Conservation (phyloP, 176 grass and related monocot genomes). For the Aegilops longissima region DNA sequence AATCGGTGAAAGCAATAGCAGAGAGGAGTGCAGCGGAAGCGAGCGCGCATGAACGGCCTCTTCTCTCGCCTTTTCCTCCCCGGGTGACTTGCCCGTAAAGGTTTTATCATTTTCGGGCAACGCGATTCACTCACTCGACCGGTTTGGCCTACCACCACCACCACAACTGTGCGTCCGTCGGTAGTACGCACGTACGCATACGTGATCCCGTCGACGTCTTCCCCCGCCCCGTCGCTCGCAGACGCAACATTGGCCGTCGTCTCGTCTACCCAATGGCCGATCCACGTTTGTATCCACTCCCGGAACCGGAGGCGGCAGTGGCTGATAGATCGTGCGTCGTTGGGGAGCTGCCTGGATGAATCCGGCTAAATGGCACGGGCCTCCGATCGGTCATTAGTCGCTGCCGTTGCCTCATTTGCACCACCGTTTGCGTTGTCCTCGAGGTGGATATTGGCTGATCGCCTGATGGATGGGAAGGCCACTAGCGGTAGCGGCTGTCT, state of each 20-base stretch:
- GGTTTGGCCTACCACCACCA: slow-evolving; percentile 20
- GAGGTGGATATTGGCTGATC: neutral
- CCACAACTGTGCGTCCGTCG: neutral
- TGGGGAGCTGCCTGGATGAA: neutral
- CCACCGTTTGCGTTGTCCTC: neutral
- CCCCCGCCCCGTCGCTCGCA: neutral
- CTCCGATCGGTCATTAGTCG: neutral
- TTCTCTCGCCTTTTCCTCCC: slow-evolving; percentile 6
- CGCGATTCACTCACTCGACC: neutral
- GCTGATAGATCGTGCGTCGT: neutral
- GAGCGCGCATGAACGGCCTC: neutral
- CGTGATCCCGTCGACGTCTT: neutral
- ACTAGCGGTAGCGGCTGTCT: neutral
- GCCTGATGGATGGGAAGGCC: neutral
- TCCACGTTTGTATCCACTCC: neutral
- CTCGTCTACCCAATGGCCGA: neutral
- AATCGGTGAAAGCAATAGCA: slow-evolving; percentile 19
- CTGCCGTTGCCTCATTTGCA: neutral
- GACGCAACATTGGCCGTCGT: neutral
- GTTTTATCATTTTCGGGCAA: slow-evolving; percentile 31
- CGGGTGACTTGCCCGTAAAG: slow-evolving; percentile 40
- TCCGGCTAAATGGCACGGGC: neutral
- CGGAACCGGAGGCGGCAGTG: neutral
- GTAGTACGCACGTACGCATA: neutral
- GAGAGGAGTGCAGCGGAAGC: slow-evolving; percentile 40